Evolutionary conservation across 2,329 filamentous ascomycete species (phyloP), one percentile per base, ranked within the genome.

Genomic region (Septoria linicola): DNA sequence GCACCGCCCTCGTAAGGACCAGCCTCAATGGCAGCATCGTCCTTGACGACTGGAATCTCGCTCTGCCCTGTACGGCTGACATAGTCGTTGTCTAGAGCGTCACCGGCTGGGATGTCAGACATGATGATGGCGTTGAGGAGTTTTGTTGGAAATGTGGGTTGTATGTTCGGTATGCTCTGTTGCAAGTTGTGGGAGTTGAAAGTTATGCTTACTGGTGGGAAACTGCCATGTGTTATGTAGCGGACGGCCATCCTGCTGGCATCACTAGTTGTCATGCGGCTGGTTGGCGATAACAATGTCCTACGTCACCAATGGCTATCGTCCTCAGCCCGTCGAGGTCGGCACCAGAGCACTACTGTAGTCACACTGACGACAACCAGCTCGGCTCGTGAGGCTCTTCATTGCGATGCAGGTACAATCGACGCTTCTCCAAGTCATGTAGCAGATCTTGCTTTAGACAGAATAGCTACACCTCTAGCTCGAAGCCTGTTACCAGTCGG

Each of bases 41-140:
- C 76, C 17, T 66, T 71, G 59, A 75, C 71, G 1, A 79, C 76
- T 1, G 71, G 74, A 19, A 79, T 71, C 19, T 71, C 48, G 37
- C 62, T 65, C 58, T 78, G 75, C 11, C 74, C 76, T 6, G 73
- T 70, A 39, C 76, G 76, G 53, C 65, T 70, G 42, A 60, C 60
- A 63, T 79, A 79, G 58, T 73, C 71, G 58, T 77, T 72, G 59
- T 77, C 73, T 27, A 55, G 57, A 34, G 62, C 53, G 43, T 66
- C 62, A 49, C 69, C 70, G 21, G 62, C 34, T 5, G 72, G 69
- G 19, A 59, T 60, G 34, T 67, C 51, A 21, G 47, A 40, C 30
- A 43, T 42, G 37, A 56, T 59, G 57, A 61, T 61, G 20, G 39
- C 35, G 39, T 17, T 41, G 19, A 41, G 36, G 19, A 21, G 20